These are phyloP conservation scores for Chaetothyriales sp. DNA, from an alignment of 2,329 filamentous ascomycete genomes.

Conservation along the genomic window DNA sequence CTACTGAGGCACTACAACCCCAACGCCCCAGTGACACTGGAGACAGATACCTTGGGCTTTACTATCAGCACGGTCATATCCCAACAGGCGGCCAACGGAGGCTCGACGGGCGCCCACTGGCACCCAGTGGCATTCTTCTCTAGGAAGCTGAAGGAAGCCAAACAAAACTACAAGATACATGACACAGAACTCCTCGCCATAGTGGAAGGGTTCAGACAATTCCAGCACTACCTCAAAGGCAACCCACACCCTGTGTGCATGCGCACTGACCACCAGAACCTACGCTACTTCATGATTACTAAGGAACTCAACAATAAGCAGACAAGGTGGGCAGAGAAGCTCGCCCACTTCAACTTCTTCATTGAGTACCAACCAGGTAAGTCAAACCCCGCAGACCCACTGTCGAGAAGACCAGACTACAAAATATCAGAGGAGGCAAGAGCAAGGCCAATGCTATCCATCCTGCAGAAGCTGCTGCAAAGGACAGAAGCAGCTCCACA, in stretches of 20 bases:
- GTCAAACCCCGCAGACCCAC: conserved; percentile 12
- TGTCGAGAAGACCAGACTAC: conserved; percentile 8
- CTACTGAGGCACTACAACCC: conserved; percentile 13
- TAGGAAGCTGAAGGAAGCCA: conserved; percentile 1
- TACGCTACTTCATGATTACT: conserved; percentile 19
- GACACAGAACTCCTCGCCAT: conserved; percentile 11
- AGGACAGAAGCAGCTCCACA: background rate
- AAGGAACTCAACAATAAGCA: conserved; percentile 18
- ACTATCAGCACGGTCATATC: conserved; percentile 8
- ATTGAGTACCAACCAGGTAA: conserved; percentile 12
- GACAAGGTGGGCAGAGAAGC: conserved; percentile 17
- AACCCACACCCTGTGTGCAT: conserved; percentile 3
- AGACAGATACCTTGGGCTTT: conserved; percentile 15
- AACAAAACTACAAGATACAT: conserved; percentile 5
- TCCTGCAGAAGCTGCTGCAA: background rate
- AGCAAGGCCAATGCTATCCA: background rate
- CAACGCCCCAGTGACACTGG: conserved; percentile 7
- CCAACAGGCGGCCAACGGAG: conserved; percentile 3
- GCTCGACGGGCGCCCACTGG: no score
- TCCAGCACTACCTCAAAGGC: conserved; percentile 15
- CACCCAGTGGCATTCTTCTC: conserved; percentile 3
- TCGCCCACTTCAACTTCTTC: conserved; percentile 16
- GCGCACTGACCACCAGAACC: conserved; percentile 17
- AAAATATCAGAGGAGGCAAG: background rate
- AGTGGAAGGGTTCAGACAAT: conserved; percentile 17